Conservation (phyloP, 2,329 filamentous ascomycete species). For the Beauveria australis region DNA sequence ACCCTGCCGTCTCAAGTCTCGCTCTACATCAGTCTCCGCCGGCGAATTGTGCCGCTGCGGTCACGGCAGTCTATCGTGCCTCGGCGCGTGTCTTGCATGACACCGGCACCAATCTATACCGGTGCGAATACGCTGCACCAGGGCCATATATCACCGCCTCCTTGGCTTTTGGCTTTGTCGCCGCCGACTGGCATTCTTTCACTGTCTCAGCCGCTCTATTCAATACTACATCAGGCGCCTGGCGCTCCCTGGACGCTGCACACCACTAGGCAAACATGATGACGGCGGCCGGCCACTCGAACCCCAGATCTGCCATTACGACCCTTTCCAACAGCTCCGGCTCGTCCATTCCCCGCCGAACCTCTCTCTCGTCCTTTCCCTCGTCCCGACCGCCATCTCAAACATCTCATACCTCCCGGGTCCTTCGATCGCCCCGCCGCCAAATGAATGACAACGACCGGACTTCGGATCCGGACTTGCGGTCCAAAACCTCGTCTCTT, state of each 20-base stretch:
- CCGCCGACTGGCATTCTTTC: neutral
- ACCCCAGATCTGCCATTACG: conserved; percentile 30
- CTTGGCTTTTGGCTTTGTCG: neutral
- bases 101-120: neutral
- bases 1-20: neutral
- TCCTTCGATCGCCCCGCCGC: conserved; percentile 47
- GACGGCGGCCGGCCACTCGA: conserved; percentile 34
- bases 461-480: conserved; percentile 50
- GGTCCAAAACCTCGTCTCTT: conserved; percentile 51
- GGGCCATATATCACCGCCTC: neutral
- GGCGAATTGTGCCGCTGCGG: neutral
- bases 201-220: neutral
- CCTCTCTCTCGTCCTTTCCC: conserved; percentile 58
- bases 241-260: neutral
- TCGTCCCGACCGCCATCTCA: conserved; percentile 50
- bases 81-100: neutral
- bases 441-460: conserved; percentile 44
- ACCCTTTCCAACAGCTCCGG: conserved; percentile 25
- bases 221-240: neutral
- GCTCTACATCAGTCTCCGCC: neutral
- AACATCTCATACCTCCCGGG: conserved; percentile 46
- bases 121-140: neutral
- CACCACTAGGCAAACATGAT: conserved; percentile 24
- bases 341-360: conserved; percentile 25
- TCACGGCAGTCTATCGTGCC: neutral